Base-by-base conservation (phyloP, 768 basidiomycete genomes). In the Amanita jacksonii region DNA sequence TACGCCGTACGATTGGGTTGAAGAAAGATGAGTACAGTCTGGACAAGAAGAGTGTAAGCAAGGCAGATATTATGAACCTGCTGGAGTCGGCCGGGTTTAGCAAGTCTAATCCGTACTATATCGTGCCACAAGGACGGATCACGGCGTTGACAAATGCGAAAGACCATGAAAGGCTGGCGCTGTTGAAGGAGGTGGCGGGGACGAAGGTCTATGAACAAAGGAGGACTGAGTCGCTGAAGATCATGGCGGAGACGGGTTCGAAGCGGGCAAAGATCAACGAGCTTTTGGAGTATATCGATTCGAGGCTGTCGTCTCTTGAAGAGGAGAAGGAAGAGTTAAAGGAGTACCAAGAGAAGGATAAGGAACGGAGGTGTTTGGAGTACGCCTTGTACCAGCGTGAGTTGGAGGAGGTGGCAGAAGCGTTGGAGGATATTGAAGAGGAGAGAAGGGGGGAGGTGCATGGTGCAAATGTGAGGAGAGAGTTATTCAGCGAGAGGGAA, bases 21-120 rank as follows among this genome's bases (percentile, higher is more conserved):
- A 98, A 99, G 73, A 99, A 98, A 66, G 96, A 98, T 57, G 96
- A 98, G 66, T 99, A 98, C 65, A 88, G 86, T 51, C 70, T 98
- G 22, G 94, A 99, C 64, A 85, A 85, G 68, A 98, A 97, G 68
- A 90, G 85, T 49, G 85, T 86, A 0, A 86, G 80, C 61, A 96
- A 96, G 62, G 94, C 92, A 3, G 96, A 99, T 56, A 89, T 99
- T 15, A 94, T 96, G 89, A 93, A 90, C 56, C 70, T 98, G 19
- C 74, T 99, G 36, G 96, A 98, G 60, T 87, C 84, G 57, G 96
- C 96, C 1, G 94, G 96, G 1, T 99, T 99, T 68, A 91, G 87
- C 65, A 87, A 90, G 57, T 85, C 85, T n/a, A 99, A 98, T 57
- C 96, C 96, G 0, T 99, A 98, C 60, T 99, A 98, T 56, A 99